Evolutionary conservation across 1,139 yeast species (phyloP).

Genomic region (Groenewaldozyma auringiensis): DNA sequence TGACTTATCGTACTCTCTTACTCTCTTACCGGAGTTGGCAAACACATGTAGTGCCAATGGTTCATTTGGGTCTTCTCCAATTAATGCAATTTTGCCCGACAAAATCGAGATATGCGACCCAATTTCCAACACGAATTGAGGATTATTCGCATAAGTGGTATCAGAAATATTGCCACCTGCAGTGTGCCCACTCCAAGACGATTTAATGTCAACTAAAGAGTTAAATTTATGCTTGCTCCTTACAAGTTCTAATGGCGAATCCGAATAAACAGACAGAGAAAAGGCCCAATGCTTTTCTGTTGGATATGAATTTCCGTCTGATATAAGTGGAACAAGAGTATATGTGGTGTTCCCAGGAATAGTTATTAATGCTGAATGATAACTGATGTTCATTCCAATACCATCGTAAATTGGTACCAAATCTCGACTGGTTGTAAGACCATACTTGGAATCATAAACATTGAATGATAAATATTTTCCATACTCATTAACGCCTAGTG

Average conservation of each 20-base stretch:
- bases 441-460: constrained; percentile 18
- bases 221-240: constrained; percentile 27
- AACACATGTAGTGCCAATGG: constrained; percentile 31
- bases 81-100: not conserved
- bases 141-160: constrained; percentile 49
- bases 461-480: constrained; percentile 19
- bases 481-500: constrained; percentile 13
- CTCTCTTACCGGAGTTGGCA: constrained; percentile 24
- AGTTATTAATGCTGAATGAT: constrained; percentile 21
- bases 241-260: constrained; percentile 25
- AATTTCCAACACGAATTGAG: constrained; percentile 45
- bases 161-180: constrained; percentile 55
- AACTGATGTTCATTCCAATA: constrained; percentile 24
- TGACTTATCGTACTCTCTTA: constrained; percentile 25
- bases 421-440: constrained; percentile 17
- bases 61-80: constrained; percentile 19
- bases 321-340: constrained; percentile 17
- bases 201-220: constrained; percentile 27
- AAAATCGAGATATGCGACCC: not conserved
- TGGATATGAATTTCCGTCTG: constrained; percentile 21
- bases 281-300: constrained; percentile 20
- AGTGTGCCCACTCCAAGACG: constrained; percentile 42
- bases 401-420: constrained; percentile 17
- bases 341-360: constrained; percentile 22
- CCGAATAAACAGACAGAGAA: constrained; percentile 37